Base-by-base conservation (phyloP, 495 filamentous ascomycete genomes). In the Neurospora pannonica region DNA sequence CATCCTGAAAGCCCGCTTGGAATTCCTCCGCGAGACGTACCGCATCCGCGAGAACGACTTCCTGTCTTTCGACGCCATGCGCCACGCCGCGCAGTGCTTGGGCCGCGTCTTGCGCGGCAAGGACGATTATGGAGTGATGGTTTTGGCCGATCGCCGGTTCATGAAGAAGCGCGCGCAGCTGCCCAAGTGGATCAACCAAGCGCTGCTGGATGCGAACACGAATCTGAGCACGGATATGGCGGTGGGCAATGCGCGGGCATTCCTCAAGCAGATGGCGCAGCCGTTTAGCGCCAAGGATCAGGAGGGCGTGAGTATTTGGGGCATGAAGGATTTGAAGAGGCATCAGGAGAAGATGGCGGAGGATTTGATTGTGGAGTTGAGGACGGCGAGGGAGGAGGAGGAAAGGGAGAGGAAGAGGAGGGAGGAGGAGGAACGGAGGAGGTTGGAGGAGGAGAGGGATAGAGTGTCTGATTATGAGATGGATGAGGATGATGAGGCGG, bases 101-200 rank as follows among this genome's bases (percentile, higher is more conserved):
- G 97, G 97, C 31, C 95, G 97, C 79, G 97, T 99, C 21, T 86
- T 99, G 36, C 89, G 97, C 74, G 97, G 96, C 40, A 99, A 99
- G 82, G 96, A 98, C 80, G 96, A 99, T 81, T 99, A 99, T 83
- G 97, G 97, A 4, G 91, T 98, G 82, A 99, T 99, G 96, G 94
- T 99, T 15, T 84, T 99, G 21, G 97, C 97, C 19, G 97, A 99
- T 82, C 88, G 92, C 13, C 88, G 97, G 8, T 99, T 98, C 84
- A 88, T 91, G 80, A 92, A 93, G 84, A 98, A 98, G 83, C 88
- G 95, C 37, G 86, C 78, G 15, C 97, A 99, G 83, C 86, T 99
- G 70, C 97, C 97, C 2, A 97, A 97, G 80, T 99, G 97, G 97
- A 99, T 99, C 81, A 92, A 91, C 77, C 92, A 96, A 78, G 94